Conservation (phyloP, 139 green algal species). For the Dunaliella primolecta region DNA sequence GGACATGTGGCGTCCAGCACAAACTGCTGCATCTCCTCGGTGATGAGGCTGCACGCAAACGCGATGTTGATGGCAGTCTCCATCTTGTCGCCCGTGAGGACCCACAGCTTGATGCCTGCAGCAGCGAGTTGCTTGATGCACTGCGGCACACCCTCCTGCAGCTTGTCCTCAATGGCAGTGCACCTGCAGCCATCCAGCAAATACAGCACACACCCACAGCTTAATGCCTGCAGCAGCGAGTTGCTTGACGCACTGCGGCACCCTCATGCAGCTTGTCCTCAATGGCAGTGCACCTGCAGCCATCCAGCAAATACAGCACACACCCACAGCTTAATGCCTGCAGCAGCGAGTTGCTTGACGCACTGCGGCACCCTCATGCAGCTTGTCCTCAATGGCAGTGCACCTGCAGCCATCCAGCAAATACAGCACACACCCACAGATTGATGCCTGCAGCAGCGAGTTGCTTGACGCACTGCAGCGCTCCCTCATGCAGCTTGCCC, state of each 20-base stretch:
- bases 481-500: conserved; percentile 96
- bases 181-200: conserved; percentile 26
- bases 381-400: too few relatives aligned
- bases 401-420: too few relatives aligned
- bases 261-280: conserved; percentile 84
- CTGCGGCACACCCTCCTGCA: conserved; percentile 91
- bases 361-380: neutral
- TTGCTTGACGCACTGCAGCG: too few relatives aligned
- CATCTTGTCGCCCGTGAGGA: conserved; percentile 85
- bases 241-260: conserved; percentile 77
- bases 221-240: conserved; percentile 74
- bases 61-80: conserved; percentile 94
- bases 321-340: too few relatives aligned
- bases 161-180: conserved; percentile 98
- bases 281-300: too few relatives aligned
- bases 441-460: too few relatives aligned
- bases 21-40: conserved; percentile 66
- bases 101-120: conserved; percentile 89
- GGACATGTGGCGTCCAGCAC: conserved; percentile 27
- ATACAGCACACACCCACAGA: too few relatives aligned
- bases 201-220: conserved; percentile 39
- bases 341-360: too few relatives aligned
- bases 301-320: too few relatives aligned
- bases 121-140: conserved; percentile 83
- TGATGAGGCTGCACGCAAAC: conserved; percentile 82